Percentiles rank a stretch among this genome's conserved stretches.
phyloP scores from a whole-genome alignment of 306 rosid genomes.

The Sophora flavescens region DNA sequence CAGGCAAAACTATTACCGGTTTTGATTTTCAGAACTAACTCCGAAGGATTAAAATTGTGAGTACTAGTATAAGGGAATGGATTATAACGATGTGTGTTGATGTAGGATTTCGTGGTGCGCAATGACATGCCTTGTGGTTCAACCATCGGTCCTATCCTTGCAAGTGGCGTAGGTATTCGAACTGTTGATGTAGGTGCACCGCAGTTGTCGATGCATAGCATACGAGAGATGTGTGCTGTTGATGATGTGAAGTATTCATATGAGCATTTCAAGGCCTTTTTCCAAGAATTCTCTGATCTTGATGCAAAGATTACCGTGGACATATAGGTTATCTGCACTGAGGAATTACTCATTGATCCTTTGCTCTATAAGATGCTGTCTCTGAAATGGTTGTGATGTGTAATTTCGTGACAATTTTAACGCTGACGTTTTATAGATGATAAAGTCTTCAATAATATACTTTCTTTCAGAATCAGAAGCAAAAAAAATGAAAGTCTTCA shows the following conservation, averaged over 20 bases:
- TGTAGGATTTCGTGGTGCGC: slow-evolving; percentile 94
- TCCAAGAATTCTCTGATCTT: slow-evolving; percentile 66
- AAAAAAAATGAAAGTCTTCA: no score
- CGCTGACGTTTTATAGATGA: neutral
- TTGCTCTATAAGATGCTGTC: neutral
- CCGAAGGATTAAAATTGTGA: slow-evolving; percentile 1
- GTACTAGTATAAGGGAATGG: slow-evolving; percentile 17
- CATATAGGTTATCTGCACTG: slow-evolving; percentile 41
- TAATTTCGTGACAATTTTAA: neutral
- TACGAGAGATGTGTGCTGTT: slow-evolving; percentile 87
- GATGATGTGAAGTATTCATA: slow-evolving; percentile 84
- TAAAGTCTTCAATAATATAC: neutral
- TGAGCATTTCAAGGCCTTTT: slow-evolving; percentile 89
- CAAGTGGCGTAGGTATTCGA: slow-evolving; percentile 90
- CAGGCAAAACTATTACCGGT: neutral
- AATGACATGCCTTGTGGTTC: slow-evolving; percentile 96
- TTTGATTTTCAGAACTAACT: neutral
- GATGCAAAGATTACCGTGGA: slow-evolving; percentile 77
- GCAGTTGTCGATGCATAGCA: slow-evolving; percentile 95
- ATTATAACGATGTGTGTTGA: slow-evolving; percentile 24
- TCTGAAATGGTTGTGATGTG: slow-evolving; percentile 18
- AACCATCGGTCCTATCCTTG: slow-evolving; percentile 97
- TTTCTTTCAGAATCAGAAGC: no score
- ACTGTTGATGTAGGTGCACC: slow-evolving; percentile 97
- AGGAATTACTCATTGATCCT: neutral